Evolutionary conservation across 257 asterid genomes (phyloP).

Genomic region (Forsythia viridissima): DNA sequence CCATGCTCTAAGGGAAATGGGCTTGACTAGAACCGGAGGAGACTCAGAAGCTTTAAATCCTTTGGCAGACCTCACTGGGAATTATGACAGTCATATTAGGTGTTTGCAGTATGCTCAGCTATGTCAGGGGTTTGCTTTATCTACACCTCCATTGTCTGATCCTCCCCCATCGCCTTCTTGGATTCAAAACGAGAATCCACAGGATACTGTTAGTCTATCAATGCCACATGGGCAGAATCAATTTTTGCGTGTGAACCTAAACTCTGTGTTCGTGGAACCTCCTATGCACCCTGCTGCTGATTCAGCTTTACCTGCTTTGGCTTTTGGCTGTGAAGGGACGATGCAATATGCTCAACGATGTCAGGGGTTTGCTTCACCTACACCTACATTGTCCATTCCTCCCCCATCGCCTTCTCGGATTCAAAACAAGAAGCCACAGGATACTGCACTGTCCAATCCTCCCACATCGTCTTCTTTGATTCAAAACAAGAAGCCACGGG

Average conservation of each 20-base stretch:
- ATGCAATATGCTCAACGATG: constrained; percentile 37
- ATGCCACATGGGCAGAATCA: constrained; percentile 28
- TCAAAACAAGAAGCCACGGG: constrained; percentile 23
- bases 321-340: constrained; percentile 6
- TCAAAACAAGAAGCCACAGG: constrained; percentile 23
- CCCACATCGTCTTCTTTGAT: constrained; percentile 17
- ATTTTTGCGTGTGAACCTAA: constrained; percentile 12
- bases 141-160: constrained; percentile 8
- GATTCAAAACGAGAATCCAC: constrained; percentile 20
- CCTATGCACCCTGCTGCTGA: not conserved
- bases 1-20: constrained; percentile 34
- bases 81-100: constrained; percentile 53
- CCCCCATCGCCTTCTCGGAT: constrained; percentile 20
- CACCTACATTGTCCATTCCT: constrained; percentile 8
- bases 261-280: constrained; percentile 12
- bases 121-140: constrained; percentile 23
- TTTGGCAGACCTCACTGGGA: constrained; percentile 49
- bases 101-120: constrained; percentile 43
- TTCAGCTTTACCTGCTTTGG: not conserved
- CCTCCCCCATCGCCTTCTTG: constrained; percentile 21
- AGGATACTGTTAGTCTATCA: constrained; percentile 25
- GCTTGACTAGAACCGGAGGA: constrained; percentile 19
- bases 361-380: constrained; percentile 20
- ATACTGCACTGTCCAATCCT: not conserved
- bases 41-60: constrained; percentile 41